Conservation (phyloP, 2,329 filamentous ascomycete genomes). For the Byssoonygena ceratinophila region DNA sequence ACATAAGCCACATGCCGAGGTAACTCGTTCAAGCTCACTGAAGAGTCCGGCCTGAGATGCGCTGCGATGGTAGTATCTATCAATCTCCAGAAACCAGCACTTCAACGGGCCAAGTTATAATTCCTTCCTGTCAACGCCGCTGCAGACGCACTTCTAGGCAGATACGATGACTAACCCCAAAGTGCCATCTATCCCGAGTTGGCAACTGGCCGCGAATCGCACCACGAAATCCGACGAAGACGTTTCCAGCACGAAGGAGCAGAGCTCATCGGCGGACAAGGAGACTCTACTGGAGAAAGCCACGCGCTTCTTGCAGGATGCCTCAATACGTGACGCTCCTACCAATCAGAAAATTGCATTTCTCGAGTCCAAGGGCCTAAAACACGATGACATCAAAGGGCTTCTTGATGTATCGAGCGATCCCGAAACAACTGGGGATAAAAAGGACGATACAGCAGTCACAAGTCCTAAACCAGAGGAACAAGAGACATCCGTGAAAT, state of each 20-base stretch:
- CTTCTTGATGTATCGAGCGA: conserved; percentile 45
- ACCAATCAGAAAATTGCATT: conserved; percentile 66
- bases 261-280: conserved; percentile 12
- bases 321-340: conserved; percentile 57
- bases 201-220: conserved; percentile 25
- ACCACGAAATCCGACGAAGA: conserved; percentile 31
- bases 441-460: conserved; percentile 3
- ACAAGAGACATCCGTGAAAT: background rate
- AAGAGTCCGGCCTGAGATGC: too few relatives aligned
- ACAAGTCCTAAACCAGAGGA: conserved; percentile 1
- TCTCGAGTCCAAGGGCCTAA: conserved; percentile 64
- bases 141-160: background rate
- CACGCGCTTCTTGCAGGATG: conserved; percentile 63
- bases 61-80: too few relatives aligned
- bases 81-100: background rate
- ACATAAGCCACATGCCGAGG: conserved; percentile 11
- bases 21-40: background rate
- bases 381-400: conserved; percentile 54
- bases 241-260: conserved; percentile 3
- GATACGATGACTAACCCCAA: conserved; percentile 28
- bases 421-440: conserved; percentile 20
- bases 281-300: conserved; percentile 54
- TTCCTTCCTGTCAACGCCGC: background rate
- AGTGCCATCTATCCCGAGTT: conserved; percentile 29
- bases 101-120: background rate